A percentile compares a stretch with the other conserved stretches of the same genome.
Conservation (phyloP, 2,329 filamentous ascomycete species). For the Claviceps paspali region DNA sequence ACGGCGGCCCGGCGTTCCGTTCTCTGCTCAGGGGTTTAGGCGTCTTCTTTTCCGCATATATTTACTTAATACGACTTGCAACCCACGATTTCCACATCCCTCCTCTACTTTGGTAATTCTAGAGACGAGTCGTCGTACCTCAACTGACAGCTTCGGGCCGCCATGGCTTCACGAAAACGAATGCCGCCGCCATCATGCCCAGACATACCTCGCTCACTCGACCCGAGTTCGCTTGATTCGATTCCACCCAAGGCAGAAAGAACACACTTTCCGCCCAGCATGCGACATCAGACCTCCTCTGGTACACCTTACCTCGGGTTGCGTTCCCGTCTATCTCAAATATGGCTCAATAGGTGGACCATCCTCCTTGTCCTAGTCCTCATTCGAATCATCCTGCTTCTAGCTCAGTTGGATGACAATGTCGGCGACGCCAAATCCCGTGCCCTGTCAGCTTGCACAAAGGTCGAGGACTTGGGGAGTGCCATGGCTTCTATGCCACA, state of each 20-base stretch:
- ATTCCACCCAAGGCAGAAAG: too few relatives aligned
- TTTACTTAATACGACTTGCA: background rate
- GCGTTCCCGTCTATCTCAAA: conserved; percentile 76
- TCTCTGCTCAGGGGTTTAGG: background rate
- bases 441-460: conserved; percentile 77
- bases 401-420: conserved; percentile 56
- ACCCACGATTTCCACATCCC: background rate
- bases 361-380: conserved; percentile 77
- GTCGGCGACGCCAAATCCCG: conserved; percentile 62
- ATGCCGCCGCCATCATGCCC: background rate
- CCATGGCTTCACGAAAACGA: conserved; percentile 1
- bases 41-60: background rate
- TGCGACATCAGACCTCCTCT: conserved; percentile 22
- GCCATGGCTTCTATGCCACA: conserved; percentile 97
- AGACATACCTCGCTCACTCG: conserved; percentile 9
- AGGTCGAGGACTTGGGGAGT: conserved; percentile 85
- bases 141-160: background rate
- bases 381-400: conserved; percentile 61
- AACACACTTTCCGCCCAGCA: conserved; percentile 7
- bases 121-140: background rate
- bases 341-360: conserved; percentile 98
- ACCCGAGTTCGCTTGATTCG: conserved; percentile 21
- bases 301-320: conserved; percentile 87
- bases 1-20: background rate
- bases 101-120: too few relatives aligned